Evolutionary conservation across 2,329 filamentous ascomycete genomes (phyloP), one percentile per base, ranked within the genome.

Genomic region (Hymenoscyphus infarciens): DNA sequence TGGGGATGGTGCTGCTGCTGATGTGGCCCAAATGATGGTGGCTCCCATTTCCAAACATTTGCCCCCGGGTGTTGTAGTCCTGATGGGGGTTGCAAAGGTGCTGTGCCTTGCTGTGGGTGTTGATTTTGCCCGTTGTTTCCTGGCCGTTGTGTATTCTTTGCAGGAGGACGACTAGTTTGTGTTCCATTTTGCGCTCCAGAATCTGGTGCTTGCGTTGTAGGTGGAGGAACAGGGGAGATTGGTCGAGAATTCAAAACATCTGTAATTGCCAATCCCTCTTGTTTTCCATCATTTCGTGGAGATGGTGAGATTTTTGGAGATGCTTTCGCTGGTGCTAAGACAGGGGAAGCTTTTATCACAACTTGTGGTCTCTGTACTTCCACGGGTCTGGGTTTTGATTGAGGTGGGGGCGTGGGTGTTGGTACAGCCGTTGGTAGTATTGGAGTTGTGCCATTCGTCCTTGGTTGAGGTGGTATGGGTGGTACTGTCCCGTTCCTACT

Each of bases 171-270:
- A 42, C 52, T 55, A 22, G 45, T 56, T 35, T 64, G 67, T 15
- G 56, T 15, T 16, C 57, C 57, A 64, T 61, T 31, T 52, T 58
- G 59, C 38, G 62, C 59, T 56, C 57, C 52, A n/a, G 49, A 49
- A 38, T 63, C 64, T 22, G 57, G n/a, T 22, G 54, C 39, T 60
- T 64, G 33, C 38, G 53, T 55, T 13, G 33, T n/a, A 19, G 35
- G 19, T 56, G 58, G 25, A 22, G 63, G 66, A 1, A 63, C 57
- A 29, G 66, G 56, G 35, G 66, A 56, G 19, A 66, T 55, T 38
- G 71, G 63, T 38, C 63, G 66, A 35, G 56, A 65, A 60, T 71
- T 73, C 49, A 69, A 45, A 56, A 69, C 65, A 65, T 72, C 69
- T 45, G 55, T 71, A 38, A 71, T 70, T 8, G 68, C 65, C 35